Base-by-base conservation (phyloP, 306 rosid genomes). In the Corylus americana region DNA sequence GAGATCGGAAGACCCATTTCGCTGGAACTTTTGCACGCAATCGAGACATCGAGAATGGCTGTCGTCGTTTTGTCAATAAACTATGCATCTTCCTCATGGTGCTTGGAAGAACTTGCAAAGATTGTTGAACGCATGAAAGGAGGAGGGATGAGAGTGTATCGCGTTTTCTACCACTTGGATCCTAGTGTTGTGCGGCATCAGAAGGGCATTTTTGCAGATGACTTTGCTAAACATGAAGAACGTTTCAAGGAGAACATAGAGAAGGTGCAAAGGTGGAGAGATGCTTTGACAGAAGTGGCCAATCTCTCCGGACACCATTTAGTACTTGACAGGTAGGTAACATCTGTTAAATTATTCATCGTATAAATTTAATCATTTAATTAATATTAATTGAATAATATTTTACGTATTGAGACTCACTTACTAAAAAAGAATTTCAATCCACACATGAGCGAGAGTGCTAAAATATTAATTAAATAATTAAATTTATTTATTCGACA, bases 21-120 rank as follows among this genome's bases (percentile, higher is more conserved):
- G 0, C 29, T n/a, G 1, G 82, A 78, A 25, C 27, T 78, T 11
- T 75, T 78, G 22, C 39, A 58, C 16, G 77, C 77, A 58, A 71
- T 71, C 5, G 77, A 78, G 63, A 78, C 48, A 47, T 78, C 82
- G 0, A 48, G 54, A 0, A 37, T 71, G 17, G 82, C 77, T 7
- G 54, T 78, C 42, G 49, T 78, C 1, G 5, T 78, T n/a, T 58
- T 78, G 16, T 78, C 82, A 2, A n/a, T 8, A 1, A 49, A 58
- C 71, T 78, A 78, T 31, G 77, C 54, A 13, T 4, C n/a, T 22
- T 71, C 82, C 5, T 1, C 62, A 1, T 71, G 82, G 77, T 71
- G 77, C 39, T 37, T 71, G 4, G 71, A 78, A 54, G 82, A 78
- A 63, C 70, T 78, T 47, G 72, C 51, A 7, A 78, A 78, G 72